Evolutionary conservation across 164 flowering plant genomes (phyloP), one percentile per base, ranked within the genome.

Genomic region (Akebia trifoliata): DNA sequence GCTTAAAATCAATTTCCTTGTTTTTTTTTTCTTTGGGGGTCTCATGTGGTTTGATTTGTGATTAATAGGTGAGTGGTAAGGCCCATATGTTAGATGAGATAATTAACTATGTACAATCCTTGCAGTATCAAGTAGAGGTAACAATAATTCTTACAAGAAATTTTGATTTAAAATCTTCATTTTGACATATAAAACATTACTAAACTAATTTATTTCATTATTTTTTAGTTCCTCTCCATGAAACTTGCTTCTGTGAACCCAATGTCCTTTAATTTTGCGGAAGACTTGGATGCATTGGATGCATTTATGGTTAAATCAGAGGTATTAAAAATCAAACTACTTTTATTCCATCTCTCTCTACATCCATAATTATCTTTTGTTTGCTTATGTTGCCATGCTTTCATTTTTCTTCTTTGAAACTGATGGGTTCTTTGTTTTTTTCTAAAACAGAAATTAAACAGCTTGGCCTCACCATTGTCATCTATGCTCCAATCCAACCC

Each of bases 91-190:
- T 90, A 82, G 97, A 87, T 71, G 93, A 82, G 49, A 87, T 85
- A 15, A 90, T 87, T 65, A 87, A 85, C 61, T 87, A 87, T 74
- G 97, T 90, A 35, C 87, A 85, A 61, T 90, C 89, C 65, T 74
- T 87, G 29, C 94, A 87, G 66, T 74, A 80, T 70, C 97, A 90
- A 84, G 89, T 90, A 1, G 95, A 90, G 93, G 95, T 87, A 74
- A 69, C 22, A n/a, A 40, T 12, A 56, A 49, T 25, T 15, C 29
- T 5, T 3, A 9, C 0, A 14, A 28, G 35, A 49, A 14, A 29
- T 49, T 51, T n/a, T 8, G 10, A 15, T 37, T 17, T 4, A n/a
- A 18, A 3, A 11, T 4, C 26, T 30, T 57, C 12, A 1, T 30
- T 32, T 14, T 52, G 6, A 9, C 10, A 18, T 31, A 30, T 29